Conservation (phyloP, 2,329 filamentous ascomycete genomes). For the Leptographium galeiforme region DNA sequence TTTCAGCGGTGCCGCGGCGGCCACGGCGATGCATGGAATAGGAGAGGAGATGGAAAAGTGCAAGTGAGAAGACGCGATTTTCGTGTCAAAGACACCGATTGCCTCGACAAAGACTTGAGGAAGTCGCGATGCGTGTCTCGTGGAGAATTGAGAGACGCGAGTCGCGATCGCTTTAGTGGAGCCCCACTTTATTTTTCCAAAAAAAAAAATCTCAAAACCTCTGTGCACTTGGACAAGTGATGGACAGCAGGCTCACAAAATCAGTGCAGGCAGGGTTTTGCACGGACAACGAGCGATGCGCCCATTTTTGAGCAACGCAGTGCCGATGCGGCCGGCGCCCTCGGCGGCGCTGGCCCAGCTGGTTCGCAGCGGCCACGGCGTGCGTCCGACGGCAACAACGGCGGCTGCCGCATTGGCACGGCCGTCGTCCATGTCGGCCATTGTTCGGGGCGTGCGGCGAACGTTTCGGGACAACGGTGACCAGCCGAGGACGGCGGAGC, state of each 20-base stretch:
- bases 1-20: too few species aligned
- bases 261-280: neutral
- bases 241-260: neutral
- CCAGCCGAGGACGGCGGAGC: neutral
- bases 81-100: neutral
- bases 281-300: neutral
- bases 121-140: neutral
- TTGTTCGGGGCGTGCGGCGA: constrained; percentile 11
- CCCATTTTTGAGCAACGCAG: neutral
- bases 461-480: constrained; percentile 4
- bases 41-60: neutral
- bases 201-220: too few species aligned
- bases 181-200: too few species aligned
- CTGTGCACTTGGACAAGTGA: too few species aligned
- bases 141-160: too few species aligned
- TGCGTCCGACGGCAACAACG: neutral
- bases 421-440: constrained; percentile 12
- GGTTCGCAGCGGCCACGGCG: neutral
- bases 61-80: neutral
- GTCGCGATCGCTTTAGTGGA: too few species aligned
- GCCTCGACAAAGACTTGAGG: neutral
- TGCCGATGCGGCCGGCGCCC: neutral
- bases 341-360: neutral
- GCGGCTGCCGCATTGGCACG: neutral
- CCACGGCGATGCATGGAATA: neutral